Conservation (phyloP, 2,329 filamentous ascomycete genomes). For the Neofusicoccum umdonicola region DNA sequence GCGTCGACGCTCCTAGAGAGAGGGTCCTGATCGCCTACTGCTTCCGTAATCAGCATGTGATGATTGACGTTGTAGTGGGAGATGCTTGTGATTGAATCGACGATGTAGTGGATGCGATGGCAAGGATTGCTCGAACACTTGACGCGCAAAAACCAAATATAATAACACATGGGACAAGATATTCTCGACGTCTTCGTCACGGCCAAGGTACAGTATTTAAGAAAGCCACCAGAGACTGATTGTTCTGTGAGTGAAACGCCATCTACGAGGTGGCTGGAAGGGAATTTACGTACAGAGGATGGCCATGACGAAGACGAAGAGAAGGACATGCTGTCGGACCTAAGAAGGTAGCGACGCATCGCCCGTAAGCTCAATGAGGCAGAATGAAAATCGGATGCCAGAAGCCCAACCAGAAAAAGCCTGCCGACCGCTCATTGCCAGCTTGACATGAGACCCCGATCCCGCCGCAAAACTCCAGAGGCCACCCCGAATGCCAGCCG, state of each 20-base stretch:
- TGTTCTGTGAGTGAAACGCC: slow-evolving; percentile 40
- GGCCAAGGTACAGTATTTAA: slow-evolving; percentile 27
- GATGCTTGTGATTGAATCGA: slow-evolving; percentile 12
- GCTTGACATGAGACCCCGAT: slow-evolving; percentile 17
- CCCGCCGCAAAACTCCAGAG: slow-evolving; percentile 32
- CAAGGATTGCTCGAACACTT: slow-evolving; percentile 19
- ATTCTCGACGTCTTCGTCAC: slow-evolving; percentile 39
- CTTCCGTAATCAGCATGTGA: slow-evolving; percentile 41
- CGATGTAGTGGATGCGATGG: background rate
- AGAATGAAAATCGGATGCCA: slow-evolving; percentile 18
- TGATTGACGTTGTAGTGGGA: background rate
- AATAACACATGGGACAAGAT: background rate
- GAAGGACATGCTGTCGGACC: slow-evolving; percentile 36
- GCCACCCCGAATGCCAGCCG: slow-evolving; percentile 32
- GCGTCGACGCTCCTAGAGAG: slow-evolving; percentile 62
- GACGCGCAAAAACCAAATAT: slow-evolving; percentile 3
- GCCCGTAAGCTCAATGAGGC: slow-evolving; percentile 28
- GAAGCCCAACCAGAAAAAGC: slow-evolving; percentile 22
- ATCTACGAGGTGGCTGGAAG: slow-evolving; percentile 36
- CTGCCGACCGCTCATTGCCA: slow-evolving; percentile 20
- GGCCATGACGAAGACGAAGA: slow-evolving; percentile 47
- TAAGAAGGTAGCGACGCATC: slow-evolving; percentile 33
- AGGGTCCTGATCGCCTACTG: slow-evolving; percentile 15
- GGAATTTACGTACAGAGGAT: slow-evolving; percentile 44
- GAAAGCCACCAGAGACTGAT: slow-evolving; percentile 41